These are phyloP conservation scores for Lactarius akahatsu DNA, from an alignment of 768 basidiomycete genomes.

Conservation along the genomic window DNA sequence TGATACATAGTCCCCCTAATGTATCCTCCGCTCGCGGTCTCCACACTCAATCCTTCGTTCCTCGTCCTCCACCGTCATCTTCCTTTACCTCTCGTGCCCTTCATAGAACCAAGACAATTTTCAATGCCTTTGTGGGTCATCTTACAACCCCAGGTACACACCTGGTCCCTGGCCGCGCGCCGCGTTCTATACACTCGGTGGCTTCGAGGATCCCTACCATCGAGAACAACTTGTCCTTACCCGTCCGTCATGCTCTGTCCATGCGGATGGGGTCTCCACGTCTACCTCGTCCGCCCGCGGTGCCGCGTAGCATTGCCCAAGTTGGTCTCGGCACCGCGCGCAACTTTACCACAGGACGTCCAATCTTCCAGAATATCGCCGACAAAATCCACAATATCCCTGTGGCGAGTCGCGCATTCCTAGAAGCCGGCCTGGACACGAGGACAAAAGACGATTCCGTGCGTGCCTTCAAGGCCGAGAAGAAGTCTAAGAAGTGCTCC, in stretches of 20 bases:
- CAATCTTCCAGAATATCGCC: slow-evolving; percentile 76
- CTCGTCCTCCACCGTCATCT: slow-evolving; percentile 37
- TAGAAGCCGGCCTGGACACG: slow-evolving; percentile 70
- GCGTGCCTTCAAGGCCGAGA: slow-evolving; percentile 31
- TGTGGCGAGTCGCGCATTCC: slow-evolving; percentile 68
- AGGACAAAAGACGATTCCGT: slow-evolving; percentile 48
- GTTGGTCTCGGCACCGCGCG: slow-evolving; percentile 76
- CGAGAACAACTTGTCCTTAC: slow-evolving; percentile 55
- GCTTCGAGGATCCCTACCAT: slow-evolving; percentile 40
- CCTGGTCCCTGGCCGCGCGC: slow-evolving; percentile 36
- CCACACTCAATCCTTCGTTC: slow-evolving; percentile 45
- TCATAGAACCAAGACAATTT: slow-evolving; percentile 51
- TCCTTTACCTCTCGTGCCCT: slow-evolving; percentile 45
- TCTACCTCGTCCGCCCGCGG: slow-evolving; percentile 55
- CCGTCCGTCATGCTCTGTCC: slow-evolving; percentile 52
- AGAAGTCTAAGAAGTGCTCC: slow-evolving; percentile 34
- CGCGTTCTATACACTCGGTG: slow-evolving; percentile 35
- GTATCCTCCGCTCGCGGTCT: slow-evolving; percentile 40
- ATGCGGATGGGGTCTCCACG: slow-evolving; percentile 46
- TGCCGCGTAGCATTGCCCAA: slow-evolving; percentile 54
- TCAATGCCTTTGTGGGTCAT: slow-evolving; percentile 55
- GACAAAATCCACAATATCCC: slow-evolving; percentile 68
- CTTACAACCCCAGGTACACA: slow-evolving; percentile 54
- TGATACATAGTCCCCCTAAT: slow-evolving; percentile 32
- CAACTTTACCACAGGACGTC: slow-evolving; percentile 70